Conservation (phyloP, 1,139 yeast species). For the Arxiozyma slooffiae region DNA sequence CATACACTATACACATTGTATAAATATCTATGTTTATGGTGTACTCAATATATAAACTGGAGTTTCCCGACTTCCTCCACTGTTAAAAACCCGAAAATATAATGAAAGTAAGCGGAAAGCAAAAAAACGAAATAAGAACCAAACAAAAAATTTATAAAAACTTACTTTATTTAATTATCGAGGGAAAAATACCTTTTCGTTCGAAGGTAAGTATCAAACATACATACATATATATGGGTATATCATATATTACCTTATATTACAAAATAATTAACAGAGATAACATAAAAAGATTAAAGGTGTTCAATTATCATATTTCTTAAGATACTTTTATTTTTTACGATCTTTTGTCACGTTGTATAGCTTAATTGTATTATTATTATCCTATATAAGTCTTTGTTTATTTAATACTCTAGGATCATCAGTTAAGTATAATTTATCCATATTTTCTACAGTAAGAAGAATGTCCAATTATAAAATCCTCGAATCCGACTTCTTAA, state of each 20-base stretch:
- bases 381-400: slow-evolving; percentile 6
- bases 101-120: background rate
- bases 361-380: background rate
- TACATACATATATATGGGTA: no score
- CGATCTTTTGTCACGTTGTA: background rate
- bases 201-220: background rate
- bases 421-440: background rate
- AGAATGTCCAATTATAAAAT: slow-evolving; percentile 1
- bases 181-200: background rate
- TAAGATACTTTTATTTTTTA: background rate
- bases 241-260: background rate
- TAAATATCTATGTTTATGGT: background rate
- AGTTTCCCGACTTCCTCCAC: background rate
- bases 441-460: background rate
- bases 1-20: no score
- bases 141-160: background rate
- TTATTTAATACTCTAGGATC: background rate
- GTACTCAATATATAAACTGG: no score
- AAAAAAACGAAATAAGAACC: background rate
- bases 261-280: no score
- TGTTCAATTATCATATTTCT: background rate
- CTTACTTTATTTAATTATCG: background rate
- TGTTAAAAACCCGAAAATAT: background rate
- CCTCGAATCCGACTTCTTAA: slow-evolving; percentile 30
- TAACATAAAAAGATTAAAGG: background rate